Evolutionary conservation across 257 asterid genomes (phyloP).

Genomic region (Verbascum thapsus): DNA sequence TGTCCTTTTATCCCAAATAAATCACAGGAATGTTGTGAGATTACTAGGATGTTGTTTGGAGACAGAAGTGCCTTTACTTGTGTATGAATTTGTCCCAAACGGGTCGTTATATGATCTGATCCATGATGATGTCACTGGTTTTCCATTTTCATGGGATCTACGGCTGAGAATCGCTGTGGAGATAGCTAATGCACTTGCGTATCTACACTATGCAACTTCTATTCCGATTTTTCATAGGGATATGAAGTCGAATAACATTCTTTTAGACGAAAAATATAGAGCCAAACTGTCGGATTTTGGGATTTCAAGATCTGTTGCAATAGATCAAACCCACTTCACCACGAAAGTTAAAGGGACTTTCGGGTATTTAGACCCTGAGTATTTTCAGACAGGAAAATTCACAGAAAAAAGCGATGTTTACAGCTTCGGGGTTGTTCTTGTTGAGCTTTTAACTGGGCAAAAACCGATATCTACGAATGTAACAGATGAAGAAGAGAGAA

Average conservation of each 20-base stretch:
- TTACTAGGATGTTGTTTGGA: constrained; percentile 45
- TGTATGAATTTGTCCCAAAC: constrained; percentile 39
- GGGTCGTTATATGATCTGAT: constrained; percentile 38
- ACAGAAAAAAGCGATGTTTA: constrained; percentile 49
- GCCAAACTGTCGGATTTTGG: constrained; percentile 46
- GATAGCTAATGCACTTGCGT: constrained; percentile 38
- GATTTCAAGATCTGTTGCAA: constrained; percentile 31
- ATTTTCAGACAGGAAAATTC: constrained; percentile 34
- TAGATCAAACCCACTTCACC: constrained; percentile 38
- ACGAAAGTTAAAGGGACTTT: constrained; percentile 44
- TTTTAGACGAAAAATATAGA: constrained; percentile 40
- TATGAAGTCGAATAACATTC: constrained; percentile 42
- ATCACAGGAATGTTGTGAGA: constrained; percentile 38
- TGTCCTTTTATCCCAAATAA: constrained; percentile 36
- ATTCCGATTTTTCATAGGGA: constrained; percentile 45
- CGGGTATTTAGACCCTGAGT: constrained; percentile 44
- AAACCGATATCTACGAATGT: constrained; percentile 29
- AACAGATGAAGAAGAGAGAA: constrained; percentile 28
- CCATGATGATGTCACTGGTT: constrained; percentile 21
- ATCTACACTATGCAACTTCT: constrained; percentile 39
- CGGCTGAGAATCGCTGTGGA: constrained; percentile 43
- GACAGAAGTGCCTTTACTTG: constrained; percentile 37
- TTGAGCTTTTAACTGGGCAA: constrained; percentile 41
- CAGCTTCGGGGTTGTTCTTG: constrained; percentile 43
- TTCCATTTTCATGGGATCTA: constrained; percentile 39